Base-by-base conservation (phyloP, 2,329 filamentous ascomycete species). In the Clonostachys byssicola region DNA sequence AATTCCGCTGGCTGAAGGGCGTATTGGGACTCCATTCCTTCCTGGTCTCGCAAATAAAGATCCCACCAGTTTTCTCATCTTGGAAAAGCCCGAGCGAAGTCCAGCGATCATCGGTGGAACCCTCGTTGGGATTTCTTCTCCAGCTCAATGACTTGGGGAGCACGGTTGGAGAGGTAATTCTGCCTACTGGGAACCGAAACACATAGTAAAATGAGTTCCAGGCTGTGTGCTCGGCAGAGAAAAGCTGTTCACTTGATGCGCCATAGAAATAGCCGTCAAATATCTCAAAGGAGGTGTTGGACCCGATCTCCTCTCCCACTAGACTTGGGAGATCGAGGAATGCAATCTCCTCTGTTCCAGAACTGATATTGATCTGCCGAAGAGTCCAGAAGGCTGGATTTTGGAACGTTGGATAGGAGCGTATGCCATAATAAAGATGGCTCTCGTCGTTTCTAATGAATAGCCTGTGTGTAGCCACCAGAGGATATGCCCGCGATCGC, bases 241-340 rank as follows among this genome's bases (percentile, higher is more conserved):
- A 39, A 18, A 18, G 7, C 36, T n/a, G 14, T 18, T 39, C 36
- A 14, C 36, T 39, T 14, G 48, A 44, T 9, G 39, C 45, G 16
- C 48, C 48, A 30, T 49, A 49, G 10, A 49, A 35, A 23, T 44
- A 43, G 12, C 35, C 40, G 33, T 49, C 48, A 23, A 49, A 35
- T 30, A 49, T 44, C 35, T 49, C 48, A 40, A 49, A 49, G 41
- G 35, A 34, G 17, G 40, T 38, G 12, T 40, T 40, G n/a, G 42
- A 18, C 12, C 45, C 45, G 18, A 47, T 14, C 13, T 42, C 40
- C 13, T 40, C 40, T 14, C 42, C 38, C 5, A 40, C 18, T 34
- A 47, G 36, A 13, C 33, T 18, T 14, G 39, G 45, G 12, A 47
- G 38, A 33, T 36, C 34, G 33, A 47, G 33, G 14, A 18, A 9